Evolutionary conservation across 352 stramenopile genomes (phyloP), one percentile per base, ranked within the genome.

Genomic region (Ochromonadaceae sp.): DNA sequence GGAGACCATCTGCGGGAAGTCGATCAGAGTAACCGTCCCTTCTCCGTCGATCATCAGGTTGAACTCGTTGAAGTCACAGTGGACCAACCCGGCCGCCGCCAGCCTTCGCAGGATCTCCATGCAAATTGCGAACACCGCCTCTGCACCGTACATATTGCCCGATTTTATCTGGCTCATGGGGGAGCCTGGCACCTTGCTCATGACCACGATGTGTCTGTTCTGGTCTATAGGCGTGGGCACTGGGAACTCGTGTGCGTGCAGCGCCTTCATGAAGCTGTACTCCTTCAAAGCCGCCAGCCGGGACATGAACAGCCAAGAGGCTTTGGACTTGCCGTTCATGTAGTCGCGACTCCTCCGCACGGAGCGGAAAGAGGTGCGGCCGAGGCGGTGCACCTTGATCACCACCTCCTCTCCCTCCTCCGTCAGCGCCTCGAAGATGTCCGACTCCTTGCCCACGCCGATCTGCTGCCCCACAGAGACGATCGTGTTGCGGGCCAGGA

Each of bases 51-150:
- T 88, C 84, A 99, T 95, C 50, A 99, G 83, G 76, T 99, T 99
- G 77, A 98, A 97, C 78, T 99, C 95, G 80, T 99, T 99, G 71
- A 98, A 96, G 76, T 99, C 95, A 72, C 95, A 98, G 78, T 99
- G 95, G 17, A 99, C 89, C 30, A 99, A 80, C 22, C 95, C 95
- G 74, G 93, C 93, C 62, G 91, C 75, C 10, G 92, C 93, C 42
- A 99, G 76, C n/a, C 87, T 81, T 41, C 92, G 78, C n/a, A 97
- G 82, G 49, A 99, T 86, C n/a, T 85, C 77, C 73, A 96, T 95
- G 59, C 84, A 85, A 69, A 87, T 80, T 36, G 93, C 75, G 74
- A 97, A 98, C n/a, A 97, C 85, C 22, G 84, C 78, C 62, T 88
- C 73, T 0, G 82, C 68, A 47, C 79, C 25, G 20, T 46, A 48